phyloP scores from a whole-genome alignment of 2,329 filamentous ascomycete genomes.

The Amylocarpus encephaloides region DNA sequence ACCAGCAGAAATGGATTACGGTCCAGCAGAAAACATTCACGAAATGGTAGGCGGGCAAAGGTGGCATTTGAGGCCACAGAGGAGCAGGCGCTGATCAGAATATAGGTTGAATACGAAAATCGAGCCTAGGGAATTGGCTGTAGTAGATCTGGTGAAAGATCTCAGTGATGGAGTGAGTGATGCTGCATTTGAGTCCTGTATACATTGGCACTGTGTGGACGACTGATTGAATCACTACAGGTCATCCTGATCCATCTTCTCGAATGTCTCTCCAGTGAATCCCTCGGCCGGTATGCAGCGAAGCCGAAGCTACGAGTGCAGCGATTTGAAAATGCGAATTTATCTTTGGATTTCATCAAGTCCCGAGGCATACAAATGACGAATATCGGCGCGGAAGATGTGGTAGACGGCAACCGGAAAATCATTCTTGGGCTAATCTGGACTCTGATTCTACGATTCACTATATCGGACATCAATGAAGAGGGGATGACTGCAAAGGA shows the following conservation, averaged over 20 bases:
- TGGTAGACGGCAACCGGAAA: conserved; percentile 95
- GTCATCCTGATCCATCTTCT: conserved; percentile 94
- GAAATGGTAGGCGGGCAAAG: conserved; percentile 62
- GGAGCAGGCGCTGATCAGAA: conserved; percentile 5
- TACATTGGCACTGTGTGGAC: not conserved
- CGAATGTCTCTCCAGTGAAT: conserved; percentile 91
- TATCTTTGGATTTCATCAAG: conserved; percentile 89
- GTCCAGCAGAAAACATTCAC: conserved; percentile 99
- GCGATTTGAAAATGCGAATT: conserved; percentile 96
- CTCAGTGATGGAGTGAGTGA: conserved; percentile 81
- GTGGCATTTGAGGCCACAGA: conserved; percentile 1
- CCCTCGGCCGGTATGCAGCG: conserved; percentile 91
- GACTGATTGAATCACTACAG: conserved; percentile 39
- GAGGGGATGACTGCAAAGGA: conserved; percentile 98
- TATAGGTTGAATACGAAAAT: conserved; percentile 92
- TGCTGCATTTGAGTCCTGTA: not conserved
- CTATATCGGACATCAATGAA: conserved; percentile 97
- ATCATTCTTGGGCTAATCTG: conserved; percentile 96
- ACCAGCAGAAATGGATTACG: conserved; percentile 63
- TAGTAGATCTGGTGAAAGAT: conserved; percentile 82
- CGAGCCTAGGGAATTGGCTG: conserved; percentile 66
- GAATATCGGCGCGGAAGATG: conserved; percentile 96
- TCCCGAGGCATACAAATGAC: conserved; percentile 90
- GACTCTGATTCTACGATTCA: conserved; percentile 96
- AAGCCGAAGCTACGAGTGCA: conserved; percentile 95